phyloP scores from a whole-genome alignment of 805 yeast genomes.

The Tetrapisispora nanseiensis region DNA sequence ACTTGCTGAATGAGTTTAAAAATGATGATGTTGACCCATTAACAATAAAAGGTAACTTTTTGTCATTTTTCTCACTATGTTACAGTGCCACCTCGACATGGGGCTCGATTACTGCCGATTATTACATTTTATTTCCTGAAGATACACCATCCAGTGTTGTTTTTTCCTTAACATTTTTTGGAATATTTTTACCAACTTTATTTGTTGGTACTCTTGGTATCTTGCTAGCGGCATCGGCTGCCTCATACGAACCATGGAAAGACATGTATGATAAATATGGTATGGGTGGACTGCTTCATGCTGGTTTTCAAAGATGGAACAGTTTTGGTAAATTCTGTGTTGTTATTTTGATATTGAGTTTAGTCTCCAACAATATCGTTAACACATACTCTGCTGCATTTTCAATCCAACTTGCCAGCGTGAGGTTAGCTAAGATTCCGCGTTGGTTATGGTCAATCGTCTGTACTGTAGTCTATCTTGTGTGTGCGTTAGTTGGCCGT shows the following conservation, averaged over 20 bases:
- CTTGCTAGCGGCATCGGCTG: constrained; percentile 59
- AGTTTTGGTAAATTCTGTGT: constrained; percentile 70
- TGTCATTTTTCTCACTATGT: constrained; percentile 61
- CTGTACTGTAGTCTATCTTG: constrained; percentile 53
- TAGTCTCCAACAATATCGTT: constrained; percentile 72
- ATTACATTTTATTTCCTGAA: constrained; percentile 74
- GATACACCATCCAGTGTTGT: constrained; percentile 45
- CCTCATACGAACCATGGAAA: constrained; percentile 46
- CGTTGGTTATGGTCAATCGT: constrained; percentile 68
- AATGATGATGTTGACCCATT: constrained; percentile 25
- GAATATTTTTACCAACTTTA: constrained; percentile 59
- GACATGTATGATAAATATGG: constrained; percentile 48
- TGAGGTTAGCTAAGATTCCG: constrained; percentile 49
- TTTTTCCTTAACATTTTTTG: constrained; percentile 53
- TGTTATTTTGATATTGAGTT: constrained; percentile 58
- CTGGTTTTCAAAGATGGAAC: constrained; percentile 61
- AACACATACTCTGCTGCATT: constrained; percentile 78
- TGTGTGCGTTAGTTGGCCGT: constrained; percentile 68
- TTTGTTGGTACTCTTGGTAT: constrained; percentile 70
- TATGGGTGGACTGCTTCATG: constrained; percentile 64
- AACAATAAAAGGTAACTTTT: constrained; percentile 55
- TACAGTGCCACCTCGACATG: constrained; percentile 80
- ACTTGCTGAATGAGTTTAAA: constrained; percentile 23
- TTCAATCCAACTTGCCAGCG: constrained; percentile 57
- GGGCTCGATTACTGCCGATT: constrained; percentile 83